Evolutionary conservation across 306 rosid genomes (phyloP), one percentile per base, ranked within the genome.

Genomic region (Sphenostylis stenocarpa): DNA sequence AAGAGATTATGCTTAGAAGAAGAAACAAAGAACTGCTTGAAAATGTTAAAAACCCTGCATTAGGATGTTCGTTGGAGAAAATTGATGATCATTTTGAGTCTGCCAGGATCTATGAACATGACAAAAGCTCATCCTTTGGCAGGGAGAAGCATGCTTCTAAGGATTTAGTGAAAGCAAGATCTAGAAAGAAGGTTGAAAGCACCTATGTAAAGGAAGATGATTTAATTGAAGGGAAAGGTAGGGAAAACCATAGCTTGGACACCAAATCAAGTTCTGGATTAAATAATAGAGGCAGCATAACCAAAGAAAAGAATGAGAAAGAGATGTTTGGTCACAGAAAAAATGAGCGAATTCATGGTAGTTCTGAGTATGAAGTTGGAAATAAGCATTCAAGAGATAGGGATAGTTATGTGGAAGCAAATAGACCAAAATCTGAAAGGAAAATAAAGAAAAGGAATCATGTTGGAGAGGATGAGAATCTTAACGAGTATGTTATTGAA

Each of bases 1-100:
- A 91, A 70, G 96, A 95, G 82, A 92, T 91, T 76, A 87, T 95
- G 97, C 78, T 64, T 77, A 84, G 90, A 84, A 89, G 99, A 72
- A 85, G 70, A 78, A 81, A 78, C 70, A 92, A 83, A 76, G 86
- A 83, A 68, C 77, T 82, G 34, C 73, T 79, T 76, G 96, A 83
- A 79, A 75, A 81, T 72, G 87, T 67, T 36, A 45, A 85, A 71
- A 85, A 70, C 70, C 85, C 77, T 34, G 71, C 68, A 31, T 77
- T 47, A 57, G 83, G 83, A 83, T 83, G 21, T 63, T 72, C 73
- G 75, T 64, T 70, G 3, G 84, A 85, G 83, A 81, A 87, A 73
- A 63, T 44, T 76, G 57, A 82, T 73, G 85, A 77, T 66, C 67
- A 56, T 38, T 26, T 70, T 79, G 92, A 82, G 71, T 60, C 90